A percentile compares a stretch with the other conserved stretches of the same genome.
Evolutionary conservation across 805 yeast species (phyloP).

Genomic region (Candida arabinofermentans): DNA sequence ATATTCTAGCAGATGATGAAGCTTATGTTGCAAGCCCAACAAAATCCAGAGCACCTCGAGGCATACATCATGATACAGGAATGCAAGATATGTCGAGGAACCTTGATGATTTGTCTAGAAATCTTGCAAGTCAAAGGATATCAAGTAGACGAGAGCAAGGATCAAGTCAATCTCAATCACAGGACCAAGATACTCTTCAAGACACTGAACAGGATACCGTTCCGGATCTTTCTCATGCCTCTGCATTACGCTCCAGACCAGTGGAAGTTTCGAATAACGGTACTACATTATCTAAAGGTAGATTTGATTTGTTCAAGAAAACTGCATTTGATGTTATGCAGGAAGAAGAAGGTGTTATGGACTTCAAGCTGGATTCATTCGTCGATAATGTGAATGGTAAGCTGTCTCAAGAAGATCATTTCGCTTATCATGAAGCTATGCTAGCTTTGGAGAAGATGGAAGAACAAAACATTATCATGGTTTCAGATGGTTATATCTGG

Average conservation of each 20-base stretch:
- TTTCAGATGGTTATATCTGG: slow-evolving; percentile 46
- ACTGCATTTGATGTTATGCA: slow-evolving; percentile 42
- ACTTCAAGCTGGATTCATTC: slow-evolving; percentile 23
- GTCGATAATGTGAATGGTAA: slow-evolving; percentile 22
- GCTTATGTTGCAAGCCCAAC: slow-evolving; percentile 6
- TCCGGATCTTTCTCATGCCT: slow-evolving; percentile 1
- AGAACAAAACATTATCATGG: slow-evolving; percentile 43
- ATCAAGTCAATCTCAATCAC: neutral
- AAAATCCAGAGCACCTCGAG: slow-evolving; percentile 18
- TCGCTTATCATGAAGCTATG: slow-evolving; percentile 38
- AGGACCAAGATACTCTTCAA: slow-evolving; percentile 2
- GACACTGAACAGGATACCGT: slow-evolving; percentile 2
- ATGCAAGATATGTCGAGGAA: slow-evolving; percentile 23
- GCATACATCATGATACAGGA: slow-evolving; percentile 26
- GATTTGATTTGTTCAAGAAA: slow-evolving; percentile 44
- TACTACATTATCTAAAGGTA: slow-evolving; percentile 42
- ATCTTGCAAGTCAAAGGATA: slow-evolving; percentile 21
- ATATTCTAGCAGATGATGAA: slow-evolving; percentile 1
- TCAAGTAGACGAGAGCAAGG: slow-evolving; percentile 3
- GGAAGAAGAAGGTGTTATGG: slow-evolving; percentile 36
- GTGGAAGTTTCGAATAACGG: slow-evolving; percentile 9
- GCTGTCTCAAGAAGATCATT: slow-evolving; percentile 43
- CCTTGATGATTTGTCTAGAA: slow-evolving; percentile 22
- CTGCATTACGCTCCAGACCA: slow-evolving; percentile 16
- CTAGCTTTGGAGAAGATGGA: slow-evolving; percentile 42